Base-by-base conservation (phyloP, 2,329 filamentous ascomycete genomes). In the Didymella lethalis region DNA sequence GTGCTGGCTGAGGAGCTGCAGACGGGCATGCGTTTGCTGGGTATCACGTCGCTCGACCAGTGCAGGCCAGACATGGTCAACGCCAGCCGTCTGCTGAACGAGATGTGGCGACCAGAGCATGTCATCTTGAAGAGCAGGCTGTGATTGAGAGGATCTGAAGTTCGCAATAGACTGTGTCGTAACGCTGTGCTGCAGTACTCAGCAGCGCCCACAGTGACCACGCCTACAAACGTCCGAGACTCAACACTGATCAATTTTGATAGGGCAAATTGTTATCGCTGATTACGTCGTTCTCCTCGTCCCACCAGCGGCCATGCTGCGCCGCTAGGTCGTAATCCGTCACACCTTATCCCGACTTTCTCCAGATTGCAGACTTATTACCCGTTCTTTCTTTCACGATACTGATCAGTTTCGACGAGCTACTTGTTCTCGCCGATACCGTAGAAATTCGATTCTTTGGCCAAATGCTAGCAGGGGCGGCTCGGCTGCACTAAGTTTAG, bases 11-110 rank as follows among this genome's bases (percentile, higher is more conserved):
- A 90, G 59, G 88, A 90, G 70, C 73, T 90, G 4, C 83, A 87
- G 64, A 88, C 85, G 2, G 86, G 86, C 2, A 90, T 90, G 88
- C 82, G 84, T 26, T 81, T 89, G 71, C 84, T 88, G 57, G 88
- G 88, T 2, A 80, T 90, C 32, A 88, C 85, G 1, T 82, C 84
- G 61, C 75, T 90, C 10, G 81, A 84, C 52, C 81, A 88, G 68
- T 81, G 87, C 5, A 83, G 88, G 63, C 86, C 87, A 0, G 86
- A 87, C 0, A 77, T 88, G 70, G 74, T 90, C 25, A 88, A 89
- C 60, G 64, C 72, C 4, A 68, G 59, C n/a, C 67, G 71, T 6
- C 45, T 76, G 32, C 46, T 76, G 54, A 76, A 76, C 48, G 71
- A 75, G 36, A 76, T 76, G 70, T 76, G 71, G 70, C 62, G 68